phyloP scores from a whole-genome alignment of 2,329 filamentous ascomycete genomes.

The Trichophyton simii region DNA sequence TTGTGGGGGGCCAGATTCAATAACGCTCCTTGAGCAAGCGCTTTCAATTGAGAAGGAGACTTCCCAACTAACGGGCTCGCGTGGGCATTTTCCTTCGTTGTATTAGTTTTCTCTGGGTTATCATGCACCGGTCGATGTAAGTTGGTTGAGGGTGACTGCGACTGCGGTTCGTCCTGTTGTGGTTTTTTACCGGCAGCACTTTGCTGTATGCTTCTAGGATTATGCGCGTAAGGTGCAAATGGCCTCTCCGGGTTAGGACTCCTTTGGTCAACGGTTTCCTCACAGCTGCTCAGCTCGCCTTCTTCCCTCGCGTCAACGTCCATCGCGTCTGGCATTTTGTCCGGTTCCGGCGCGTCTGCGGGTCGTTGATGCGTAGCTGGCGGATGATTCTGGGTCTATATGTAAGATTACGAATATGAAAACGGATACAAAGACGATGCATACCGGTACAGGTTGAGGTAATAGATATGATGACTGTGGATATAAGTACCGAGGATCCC shows the following conservation, averaged over 20 bases:
- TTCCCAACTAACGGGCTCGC: constrained; percentile 14
- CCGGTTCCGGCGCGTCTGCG: background rate
- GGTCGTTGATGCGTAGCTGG: background rate
- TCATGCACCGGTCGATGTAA: background rate
- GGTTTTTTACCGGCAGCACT: background rate
- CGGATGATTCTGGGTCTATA: background rate
- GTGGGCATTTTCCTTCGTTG: background rate
- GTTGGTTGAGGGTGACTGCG: background rate
- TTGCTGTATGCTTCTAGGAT: background rate
- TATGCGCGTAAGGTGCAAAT: background rate
- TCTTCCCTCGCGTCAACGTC: constrained; percentile 49
- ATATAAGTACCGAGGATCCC: background rate
- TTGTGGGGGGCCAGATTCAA: constrained; percentile 50
- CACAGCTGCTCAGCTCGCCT: constrained; percentile 62
- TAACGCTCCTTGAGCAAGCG: constrained; percentile 52
- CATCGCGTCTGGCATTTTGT: constrained; percentile 14
- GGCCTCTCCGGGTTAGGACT: background rate
- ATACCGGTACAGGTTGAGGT: background rate
- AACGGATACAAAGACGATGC: background rate
- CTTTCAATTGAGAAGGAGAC: constrained; percentile 28
- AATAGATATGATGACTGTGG: background rate
- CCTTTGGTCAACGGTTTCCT: constrained; percentile 20
- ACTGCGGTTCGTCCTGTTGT: background rate
- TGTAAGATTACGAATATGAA: background rate
- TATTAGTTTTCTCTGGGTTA: background rate